Evolutionary conservation across 352 stramenopile genomes (phyloP).

Genomic region (Elongisporangium prolatum): DNA sequence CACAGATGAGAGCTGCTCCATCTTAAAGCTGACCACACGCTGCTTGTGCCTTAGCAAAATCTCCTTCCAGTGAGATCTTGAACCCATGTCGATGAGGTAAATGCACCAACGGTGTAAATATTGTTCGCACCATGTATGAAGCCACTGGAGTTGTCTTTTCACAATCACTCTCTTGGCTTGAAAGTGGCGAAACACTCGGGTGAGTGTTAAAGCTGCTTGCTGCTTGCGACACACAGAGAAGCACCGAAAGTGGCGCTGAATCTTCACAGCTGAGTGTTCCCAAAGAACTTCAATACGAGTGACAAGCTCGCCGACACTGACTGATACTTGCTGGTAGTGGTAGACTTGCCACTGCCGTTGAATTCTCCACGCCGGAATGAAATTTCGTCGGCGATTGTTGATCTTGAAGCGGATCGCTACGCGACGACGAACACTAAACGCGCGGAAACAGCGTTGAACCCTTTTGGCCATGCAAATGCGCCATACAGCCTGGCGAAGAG

Average conservation of each 20-base stretch:
- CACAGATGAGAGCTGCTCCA: slow-evolving; percentile 2
- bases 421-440: slow-evolving; percentile 4
- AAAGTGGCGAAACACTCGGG: slow-evolving; percentile 17
- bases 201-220: slow-evolving; percentile 6
- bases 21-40: neutral
- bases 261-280: neutral
- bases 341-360: slow-evolving; percentile 20
- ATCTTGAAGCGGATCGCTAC: slow-evolving; percentile 4
- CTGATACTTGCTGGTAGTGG: slow-evolving; percentile 2
- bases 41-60: neutral
- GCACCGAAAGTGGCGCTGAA: slow-evolving; percentile 4
- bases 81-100: neutral
- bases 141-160: slow-evolving; percentile 3
- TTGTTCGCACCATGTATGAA: slow-evolving; percentile 7
- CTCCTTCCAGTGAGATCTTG: neutral
- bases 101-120: slow-evolving; percentile 4
- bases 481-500: slow-evolving; percentile 1
- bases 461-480: slow-evolving; percentile 1
- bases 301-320: slow-evolving; percentile 5
- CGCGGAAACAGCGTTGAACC: slow-evolving; percentile 19
- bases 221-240: slow-evolving; percentile 5
- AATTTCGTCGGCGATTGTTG: slow-evolving; percentile 10
- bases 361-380: slow-evolving; percentile 14
- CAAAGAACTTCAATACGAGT: slow-evolving; percentile 6
- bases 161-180: slow-evolving; percentile 10